Conservation (phyloP, 805 yeast species). For the Zygosaccharomyces bailii region DNA sequence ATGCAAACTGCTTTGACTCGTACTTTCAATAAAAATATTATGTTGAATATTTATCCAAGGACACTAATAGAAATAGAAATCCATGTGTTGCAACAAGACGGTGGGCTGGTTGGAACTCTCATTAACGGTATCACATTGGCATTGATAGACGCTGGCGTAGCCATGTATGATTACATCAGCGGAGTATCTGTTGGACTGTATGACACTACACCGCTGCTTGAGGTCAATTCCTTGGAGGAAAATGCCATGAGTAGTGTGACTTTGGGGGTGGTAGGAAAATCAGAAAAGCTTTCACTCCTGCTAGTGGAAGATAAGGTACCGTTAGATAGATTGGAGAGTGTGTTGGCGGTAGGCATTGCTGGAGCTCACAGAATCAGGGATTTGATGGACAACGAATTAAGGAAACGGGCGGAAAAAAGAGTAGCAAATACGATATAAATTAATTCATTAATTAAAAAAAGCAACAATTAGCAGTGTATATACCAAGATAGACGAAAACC, state of each 20-base stretch:
- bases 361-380: conserved; percentile 83
- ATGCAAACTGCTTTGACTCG: conserved; percentile 62
- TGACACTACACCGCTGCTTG: conserved; percentile 76
- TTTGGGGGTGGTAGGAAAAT: conserved; percentile 77
- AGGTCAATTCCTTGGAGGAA: conserved; percentile 79
- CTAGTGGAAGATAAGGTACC: conserved; percentile 83
- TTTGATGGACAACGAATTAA: conserved; percentile 79
- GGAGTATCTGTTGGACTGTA: conserved; percentile 76
- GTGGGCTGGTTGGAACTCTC: conserved; percentile 76
- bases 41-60: conserved; percentile 73
- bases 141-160: conserved; percentile 89
- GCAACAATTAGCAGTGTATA: not conserved
- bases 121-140: conserved; percentile 87
- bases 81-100: conserved; percentile 84
- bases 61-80: conserved; percentile 73
- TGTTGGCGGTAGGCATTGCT: conserved; percentile 76
- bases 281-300: conserved; percentile 73
- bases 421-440: conserved; percentile 39
- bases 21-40: conserved; percentile 70
- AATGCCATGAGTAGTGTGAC: conserved; percentile 77
- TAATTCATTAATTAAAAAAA: not conserved
- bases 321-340: conserved; percentile 69
- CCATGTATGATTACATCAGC: conserved; percentile 86
- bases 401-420: conserved; percentile 66
- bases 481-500: conserved; percentile 2